phyloP scores from a whole-genome alignment of 73 alveolate genomes.

The Uronychia setigera region DNA sequence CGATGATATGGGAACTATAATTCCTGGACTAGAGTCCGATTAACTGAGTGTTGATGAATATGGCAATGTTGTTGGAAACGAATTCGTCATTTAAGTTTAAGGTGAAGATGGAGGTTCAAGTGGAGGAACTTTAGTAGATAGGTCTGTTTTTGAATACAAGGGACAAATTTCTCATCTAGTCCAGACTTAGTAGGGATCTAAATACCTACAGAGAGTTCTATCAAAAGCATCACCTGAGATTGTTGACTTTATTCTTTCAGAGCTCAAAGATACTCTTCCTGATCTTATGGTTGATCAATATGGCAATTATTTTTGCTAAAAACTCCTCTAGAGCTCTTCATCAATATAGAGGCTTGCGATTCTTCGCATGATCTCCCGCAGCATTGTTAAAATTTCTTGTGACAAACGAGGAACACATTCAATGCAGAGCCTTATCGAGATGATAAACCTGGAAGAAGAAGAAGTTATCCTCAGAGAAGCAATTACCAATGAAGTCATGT shows the following conservation, averaged over 20 bases:
- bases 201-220: slow-evolving; percentile 76
- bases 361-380: slow-evolving; percentile 57
- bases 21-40: too few relatives aligned
- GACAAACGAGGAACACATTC: slow-evolving; percentile 90
- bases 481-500: slow-evolving; percentile 62
- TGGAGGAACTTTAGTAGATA: not conserved
- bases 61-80: too few relatives aligned
- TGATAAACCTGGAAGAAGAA: slow-evolving; percentile 84
- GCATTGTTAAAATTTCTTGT: slow-evolving; percentile 71
- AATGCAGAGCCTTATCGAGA: slow-evolving; percentile 76
- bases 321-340: slow-evolving; percentile 63
- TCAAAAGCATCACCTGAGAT: slow-evolving; percentile 78
- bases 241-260: slow-evolving; percentile 72
- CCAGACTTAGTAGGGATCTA: slow-evolving; percentile 74
- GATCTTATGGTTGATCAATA: slow-evolving; percentile 83
- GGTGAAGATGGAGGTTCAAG: not conserved
- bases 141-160: slow-evolving; percentile 19
- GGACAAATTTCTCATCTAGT: slow-evolving; percentile 54
- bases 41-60: not conserved
- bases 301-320: slow-evolving; percentile 90
- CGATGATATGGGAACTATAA: too few relatives aligned
- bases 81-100: too few relatives aligned
- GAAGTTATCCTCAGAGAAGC: slow-evolving; percentile 74
- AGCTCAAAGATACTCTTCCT: slow-evolving; percentile 44
- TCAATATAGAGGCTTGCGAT: slow-evolving; percentile 73